Evolutionary conservation across 257 asterid species (phyloP).

Genomic region (Echites panduratus): DNA sequence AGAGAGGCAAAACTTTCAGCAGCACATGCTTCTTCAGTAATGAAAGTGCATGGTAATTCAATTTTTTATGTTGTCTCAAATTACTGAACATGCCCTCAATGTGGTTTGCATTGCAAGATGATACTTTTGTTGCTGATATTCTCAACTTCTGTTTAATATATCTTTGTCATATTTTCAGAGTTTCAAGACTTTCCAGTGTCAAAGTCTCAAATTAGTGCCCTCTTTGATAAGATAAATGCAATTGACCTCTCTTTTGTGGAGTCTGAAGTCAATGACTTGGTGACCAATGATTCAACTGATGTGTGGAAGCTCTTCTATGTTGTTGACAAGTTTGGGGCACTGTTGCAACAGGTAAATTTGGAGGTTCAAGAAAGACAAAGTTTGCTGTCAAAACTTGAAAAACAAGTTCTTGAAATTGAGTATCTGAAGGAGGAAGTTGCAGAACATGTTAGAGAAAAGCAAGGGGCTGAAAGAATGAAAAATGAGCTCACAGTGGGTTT

Average conservation of each 20-base stretch:
- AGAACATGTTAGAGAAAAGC: slow-evolving; percentile 27
- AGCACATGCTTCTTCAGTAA: slow-evolving; percentile 26
- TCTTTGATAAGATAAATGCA: slow-evolving; percentile 57
- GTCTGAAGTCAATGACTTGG: slow-evolving; percentile 31
- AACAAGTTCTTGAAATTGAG: slow-evolving; percentile 53
- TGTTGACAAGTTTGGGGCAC: slow-evolving; percentile 48
- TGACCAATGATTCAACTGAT: slow-evolving; percentile 33
- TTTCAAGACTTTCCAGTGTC: slow-evolving; percentile 45
- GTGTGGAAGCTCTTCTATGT: slow-evolving; percentile 60
- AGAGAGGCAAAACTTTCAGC: slow-evolving; percentile 53
- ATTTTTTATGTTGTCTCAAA: slow-evolving; percentile 3
- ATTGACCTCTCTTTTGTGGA: slow-evolving; percentile 47
- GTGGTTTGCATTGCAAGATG: not conserved
- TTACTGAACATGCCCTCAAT: not conserved
- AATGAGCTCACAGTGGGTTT: slow-evolving; percentile 53
- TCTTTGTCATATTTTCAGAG: slow-evolving; percentile 44
- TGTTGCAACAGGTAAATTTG: slow-evolving; percentile 39
- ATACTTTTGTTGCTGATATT: slow-evolving; percentile 7
- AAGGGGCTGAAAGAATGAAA: slow-evolving; percentile 36
- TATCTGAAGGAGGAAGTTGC: slow-evolving; percentile 51
- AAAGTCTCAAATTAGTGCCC: slow-evolving; percentile 49
- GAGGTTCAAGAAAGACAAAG: slow-evolving; percentile 54
- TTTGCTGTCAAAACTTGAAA: slow-evolving; percentile 51
- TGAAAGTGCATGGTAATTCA: slow-evolving; percentile 47
- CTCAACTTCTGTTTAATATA: slow-evolving; percentile 10